Evolutionary conservation across 139 green algal species (phyloP).

Genomic region (Deuterostichococcus epilithicus): DNA sequence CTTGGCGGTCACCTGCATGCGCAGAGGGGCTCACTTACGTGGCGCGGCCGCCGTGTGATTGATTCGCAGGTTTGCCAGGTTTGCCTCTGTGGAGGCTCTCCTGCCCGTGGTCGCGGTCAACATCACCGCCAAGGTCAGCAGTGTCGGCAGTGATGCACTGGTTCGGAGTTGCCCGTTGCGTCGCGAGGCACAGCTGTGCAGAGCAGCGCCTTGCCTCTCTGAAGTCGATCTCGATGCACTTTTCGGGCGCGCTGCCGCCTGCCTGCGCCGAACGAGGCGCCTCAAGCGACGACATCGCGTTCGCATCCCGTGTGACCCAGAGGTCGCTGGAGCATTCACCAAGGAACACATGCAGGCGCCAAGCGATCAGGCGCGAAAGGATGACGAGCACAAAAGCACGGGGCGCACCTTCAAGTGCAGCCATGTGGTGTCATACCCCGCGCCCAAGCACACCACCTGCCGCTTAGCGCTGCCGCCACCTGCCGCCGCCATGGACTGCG

Average conservation of each 20-base stretch:
- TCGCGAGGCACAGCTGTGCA: too few relatives aligned
- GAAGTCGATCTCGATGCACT: conserved; percentile 78
- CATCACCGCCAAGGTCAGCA: too few relatives aligned
- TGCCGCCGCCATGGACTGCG: conserved; percentile 50
- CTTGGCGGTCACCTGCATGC: neutral
- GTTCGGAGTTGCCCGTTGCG: too few relatives aligned
- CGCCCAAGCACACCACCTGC: conserved; percentile 79
- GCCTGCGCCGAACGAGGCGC: conserved; percentile 4
- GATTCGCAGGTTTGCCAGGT: too few relatives aligned
- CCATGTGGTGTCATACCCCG: conserved; percentile 84
- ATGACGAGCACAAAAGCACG: neutral
- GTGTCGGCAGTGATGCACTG: too few relatives aligned
- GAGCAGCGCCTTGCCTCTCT: conserved; percentile 46
- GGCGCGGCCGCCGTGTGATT: too few relatives aligned
- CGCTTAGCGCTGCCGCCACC: neutral
- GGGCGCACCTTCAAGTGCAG: conserved; percentile 54
- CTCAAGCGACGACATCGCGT: neutral
- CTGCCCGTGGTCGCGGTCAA: too few relatives aligned
- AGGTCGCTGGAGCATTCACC: too few relatives aligned
- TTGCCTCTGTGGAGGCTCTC: too few relatives aligned
- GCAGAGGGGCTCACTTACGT: neutral
- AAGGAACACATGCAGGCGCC: too few relatives aligned
- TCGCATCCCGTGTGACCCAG: neutral
- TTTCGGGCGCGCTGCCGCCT: conserved; percentile 16
- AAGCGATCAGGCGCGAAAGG: too few relatives aligned